Percentiles rank a stretch among this genome's conserved stretches.
Conservation (phyloP, 1,284 basidiomycete species). For the Sparassis latifolia region DNA sequence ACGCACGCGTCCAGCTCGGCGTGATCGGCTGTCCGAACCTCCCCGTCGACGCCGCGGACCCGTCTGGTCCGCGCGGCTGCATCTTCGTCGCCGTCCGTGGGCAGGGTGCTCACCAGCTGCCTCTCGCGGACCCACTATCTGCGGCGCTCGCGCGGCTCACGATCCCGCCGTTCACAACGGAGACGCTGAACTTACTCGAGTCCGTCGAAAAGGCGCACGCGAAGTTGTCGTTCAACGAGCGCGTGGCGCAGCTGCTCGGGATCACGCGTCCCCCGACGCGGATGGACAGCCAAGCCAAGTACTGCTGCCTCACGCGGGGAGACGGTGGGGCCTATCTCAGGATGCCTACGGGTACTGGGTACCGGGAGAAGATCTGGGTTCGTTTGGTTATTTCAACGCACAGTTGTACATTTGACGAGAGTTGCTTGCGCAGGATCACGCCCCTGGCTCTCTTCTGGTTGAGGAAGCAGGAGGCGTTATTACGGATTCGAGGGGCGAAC, state of each 20-base stretch:
- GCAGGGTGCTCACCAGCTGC: constrained; percentile 75
- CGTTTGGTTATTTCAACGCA: constrained; percentile 46
- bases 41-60: constrained; percentile 50
- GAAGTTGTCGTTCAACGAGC: constrained; percentile 77
- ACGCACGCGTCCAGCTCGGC: constrained; percentile 81
- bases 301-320: constrained; percentile 81
- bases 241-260: constrained; percentile 65
- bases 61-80: constrained; percentile 64
- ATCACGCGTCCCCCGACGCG: constrained; percentile 67
- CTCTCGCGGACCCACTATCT: constrained; percentile 15
- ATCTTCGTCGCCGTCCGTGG: constrained; percentile 82
- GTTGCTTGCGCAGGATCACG: constrained; percentile 67
- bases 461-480: constrained; percentile 88
- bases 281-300: constrained; percentile 99
- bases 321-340: constrained; percentile 89
- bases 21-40: constrained; percentile 97
- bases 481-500: constrained; percentile 74
- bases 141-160: constrained; percentile 36
- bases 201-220: constrained; percentile 93
- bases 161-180: constrained; percentile 40
- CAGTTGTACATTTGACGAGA: constrained; percentile 57
- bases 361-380: constrained; percentile 42
- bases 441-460: constrained; percentile 80
- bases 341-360: constrained; percentile 67
- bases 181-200: constrained; percentile 75